Evolutionary conservation across 2,329 filamentous ascomycete genomes (phyloP).

Genomic region (Cladosporium halotolerans): DNA sequence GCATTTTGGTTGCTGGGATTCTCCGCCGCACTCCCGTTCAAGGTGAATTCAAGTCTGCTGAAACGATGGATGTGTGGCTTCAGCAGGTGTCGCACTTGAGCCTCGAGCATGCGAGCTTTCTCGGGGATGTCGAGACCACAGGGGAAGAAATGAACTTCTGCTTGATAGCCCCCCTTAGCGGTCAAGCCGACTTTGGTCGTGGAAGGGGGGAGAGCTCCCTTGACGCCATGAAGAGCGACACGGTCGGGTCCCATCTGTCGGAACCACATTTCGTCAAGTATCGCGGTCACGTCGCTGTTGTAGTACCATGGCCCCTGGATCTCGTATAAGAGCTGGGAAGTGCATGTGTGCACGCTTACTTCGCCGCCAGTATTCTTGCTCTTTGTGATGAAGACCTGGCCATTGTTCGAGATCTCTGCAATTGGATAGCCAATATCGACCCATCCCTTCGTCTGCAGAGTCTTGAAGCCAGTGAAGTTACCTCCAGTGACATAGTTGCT

Average conservation of each 20-base stretch:
- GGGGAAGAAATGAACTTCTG: slow-evolving; percentile 41
- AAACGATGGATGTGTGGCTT: slow-evolving; percentile 33
- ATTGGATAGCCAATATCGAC: slow-evolving; percentile 36
- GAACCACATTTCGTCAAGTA: slow-evolving; percentile 47
- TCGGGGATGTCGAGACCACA: slow-evolving; percentile 40
- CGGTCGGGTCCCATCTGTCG: slow-evolving; percentile 46
- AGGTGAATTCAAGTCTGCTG: slow-evolving; percentile 32
- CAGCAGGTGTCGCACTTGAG: slow-evolving; percentile 37
- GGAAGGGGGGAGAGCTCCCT: slow-evolving; percentile 40
- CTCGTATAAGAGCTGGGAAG: slow-evolving; percentile 49
- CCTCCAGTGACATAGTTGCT: slow-evolving; percentile 38
- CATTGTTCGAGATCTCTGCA: slow-evolving; percentile 30
- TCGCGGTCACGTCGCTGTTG: slow-evolving; percentile 52
- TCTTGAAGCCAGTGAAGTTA: slow-evolving; percentile 41
- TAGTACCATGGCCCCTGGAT: slow-evolving; percentile 52
- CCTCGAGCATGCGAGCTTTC: slow-evolving; percentile 43
- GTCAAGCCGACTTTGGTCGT: slow-evolving; percentile 48
- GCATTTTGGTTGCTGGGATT: slow-evolving; percentile 38
- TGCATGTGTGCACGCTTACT: slow-evolving; percentile 45
- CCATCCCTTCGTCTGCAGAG: slow-evolving; percentile 32
- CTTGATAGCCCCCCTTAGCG: slow-evolving; percentile 42
- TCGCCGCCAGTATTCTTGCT: slow-evolving; percentile 32
- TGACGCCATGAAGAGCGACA: slow-evolving; percentile 43
- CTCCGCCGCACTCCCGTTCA: slow-evolving; percentile 40
- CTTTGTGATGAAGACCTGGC: slow-evolving; percentile 35